A percentile compares a stretch with the other conserved stretches of the same genome.
These are phyloP conservation scores for Cenchrus americanus DNA, from an alignment of 176 grass and related monocot species.

Conservation along the genomic window DNA sequence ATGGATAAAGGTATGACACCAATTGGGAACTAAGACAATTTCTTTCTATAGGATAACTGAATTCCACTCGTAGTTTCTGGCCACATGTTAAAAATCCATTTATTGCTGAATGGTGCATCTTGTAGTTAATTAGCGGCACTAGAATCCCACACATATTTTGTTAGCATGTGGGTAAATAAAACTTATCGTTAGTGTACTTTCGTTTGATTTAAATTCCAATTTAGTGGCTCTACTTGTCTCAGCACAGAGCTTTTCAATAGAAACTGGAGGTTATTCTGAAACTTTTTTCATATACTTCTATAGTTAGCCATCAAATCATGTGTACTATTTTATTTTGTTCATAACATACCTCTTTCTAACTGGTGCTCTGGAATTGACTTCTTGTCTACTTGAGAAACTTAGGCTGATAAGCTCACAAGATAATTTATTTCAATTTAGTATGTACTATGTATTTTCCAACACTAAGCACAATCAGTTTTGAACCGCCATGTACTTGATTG, in stretches of 20 bases:
- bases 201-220: conserved; percentile 2
- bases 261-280: conserved; percentile 23
- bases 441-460: neutral
- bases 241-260: neutral
- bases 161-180: neutral
- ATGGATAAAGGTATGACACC: too few species aligned
- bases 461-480: conserved; percentile 6
- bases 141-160: conserved; percentile 23
- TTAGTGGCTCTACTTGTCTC: neutral
- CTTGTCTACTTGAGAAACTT: conserved; percentile 3
- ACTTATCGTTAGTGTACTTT: conserved; percentile 15
- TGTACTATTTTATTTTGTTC: neutral
- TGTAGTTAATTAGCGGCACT: conserved; percentile 14
- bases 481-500: neutral
- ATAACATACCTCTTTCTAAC: conserved; percentile 2
- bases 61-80: too few species aligned
- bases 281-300: conserved; percentile 7
- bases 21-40: too few species aligned
- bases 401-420: neutral
- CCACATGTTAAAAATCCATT: too few species aligned
- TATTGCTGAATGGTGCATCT: too few species aligned
- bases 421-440: neutral
- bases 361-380: conserved; percentile 12
- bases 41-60: too few species aligned
- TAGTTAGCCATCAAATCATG: neutral